Conservation (phyloP, 306 rosid species). For the Hylodesmum podocarpum region DNA sequence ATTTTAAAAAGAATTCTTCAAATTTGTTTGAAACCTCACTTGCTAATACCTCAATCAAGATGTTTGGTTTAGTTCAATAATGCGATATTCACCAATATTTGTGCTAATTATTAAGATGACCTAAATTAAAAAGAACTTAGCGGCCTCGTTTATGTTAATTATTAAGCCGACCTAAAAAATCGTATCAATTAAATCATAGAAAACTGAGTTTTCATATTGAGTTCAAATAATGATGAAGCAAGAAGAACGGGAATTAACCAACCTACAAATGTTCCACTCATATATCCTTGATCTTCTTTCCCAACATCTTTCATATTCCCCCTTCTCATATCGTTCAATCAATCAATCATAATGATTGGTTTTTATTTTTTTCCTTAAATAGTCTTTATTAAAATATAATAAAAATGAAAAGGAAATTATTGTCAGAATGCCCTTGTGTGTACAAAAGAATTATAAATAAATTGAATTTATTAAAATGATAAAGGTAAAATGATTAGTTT, state of each 20-base stretch:
- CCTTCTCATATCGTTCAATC: constrained; percentile 9
- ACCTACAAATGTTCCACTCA: constrained; percentile 18
- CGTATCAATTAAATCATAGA: constrained; percentile 61
- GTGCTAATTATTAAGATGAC: constrained; percentile 11
- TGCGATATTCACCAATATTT: constrained; percentile 10
- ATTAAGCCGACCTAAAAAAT: constrained; percentile 38
- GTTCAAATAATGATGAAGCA: constrained; percentile 32
- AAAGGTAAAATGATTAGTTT: constrained; percentile 44
- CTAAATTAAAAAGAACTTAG: constrained; percentile 25
- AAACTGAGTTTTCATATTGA: constrained; percentile 34
- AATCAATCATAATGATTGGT: constrained; percentile 24
- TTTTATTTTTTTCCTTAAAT: neutral
- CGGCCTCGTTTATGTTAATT: constrained; percentile 31
- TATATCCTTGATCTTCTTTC: neutral
- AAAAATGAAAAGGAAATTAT: constrained; percentile 24
- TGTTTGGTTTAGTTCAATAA: constrained; percentile 33
- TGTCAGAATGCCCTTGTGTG: constrained; percentile 20
- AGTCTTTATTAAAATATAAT: neutral
- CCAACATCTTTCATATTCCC: neutral
- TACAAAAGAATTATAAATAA: neutral
- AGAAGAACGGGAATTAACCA: constrained; percentile 31
- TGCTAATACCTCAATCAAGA: constrained; percentile 21
- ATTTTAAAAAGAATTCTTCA: no score
- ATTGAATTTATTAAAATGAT: constrained; percentile 11
- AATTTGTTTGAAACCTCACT: no score